Base-by-base conservation (phyloP, 148 eudicot genomes). In the Selenicereus undatus region DNA sequence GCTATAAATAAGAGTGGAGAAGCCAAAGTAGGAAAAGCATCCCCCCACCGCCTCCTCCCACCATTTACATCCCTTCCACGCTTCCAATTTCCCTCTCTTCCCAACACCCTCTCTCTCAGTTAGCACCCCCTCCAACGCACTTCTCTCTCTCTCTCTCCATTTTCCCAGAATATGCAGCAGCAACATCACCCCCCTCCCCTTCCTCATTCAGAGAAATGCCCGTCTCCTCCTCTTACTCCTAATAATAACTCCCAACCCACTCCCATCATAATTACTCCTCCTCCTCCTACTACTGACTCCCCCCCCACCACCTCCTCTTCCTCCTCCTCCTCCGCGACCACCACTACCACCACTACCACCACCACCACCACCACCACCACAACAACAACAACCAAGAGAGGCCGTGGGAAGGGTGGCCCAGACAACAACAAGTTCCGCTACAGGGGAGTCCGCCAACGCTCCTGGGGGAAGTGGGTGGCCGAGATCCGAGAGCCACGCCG, bases 401-500 rank as follows among this genome's bases (percentile, higher is more conserved):
- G 88, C 8, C 83, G 89, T 1, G 91, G 95, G 22, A 93, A 91
- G 74, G 97, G 97, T 1, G 95, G 97, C 0, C 95, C 97, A 0
- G 97, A 93, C 73, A 93, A 91, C 81, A 81, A 43, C 52, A 93
- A 90, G 83, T 91, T 91, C 84, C 90, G 90, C 16, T 95, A 91
- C 83, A 79, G 98, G 11, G 98, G 98, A 0, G 98, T 95, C 14
- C 82, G 98, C 3, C 98, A 95, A 60, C 92, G 98, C 1, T 93
- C 97, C 86, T 93, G 98, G 98, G 98, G 98, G 3, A 95, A 95
- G 39, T 95, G 98, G 98, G 98, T 95, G 0, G 98, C 97, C 2
- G 98, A 95, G 89, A 95, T 95, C 87, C 91, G 98, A 0, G 98
- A 95, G 89, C 98, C 98, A 0, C 84, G 97, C 0, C 89, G 88